Base-by-base conservation (phyloP, 345 rosid species). In the Nasturtium officinale region DNA sequence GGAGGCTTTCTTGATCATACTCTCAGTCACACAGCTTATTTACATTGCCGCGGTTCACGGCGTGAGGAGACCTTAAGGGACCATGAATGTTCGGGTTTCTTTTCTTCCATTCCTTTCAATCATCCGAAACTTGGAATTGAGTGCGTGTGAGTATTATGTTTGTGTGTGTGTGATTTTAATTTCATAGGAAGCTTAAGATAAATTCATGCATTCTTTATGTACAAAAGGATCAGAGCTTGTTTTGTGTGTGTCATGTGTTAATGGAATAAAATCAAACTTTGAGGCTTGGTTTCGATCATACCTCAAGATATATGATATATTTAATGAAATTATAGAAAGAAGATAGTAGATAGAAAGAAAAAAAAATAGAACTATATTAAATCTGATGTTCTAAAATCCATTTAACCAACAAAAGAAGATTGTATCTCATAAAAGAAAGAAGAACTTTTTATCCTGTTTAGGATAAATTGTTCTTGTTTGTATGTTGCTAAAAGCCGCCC, bases 1-100 rank as follows among this genome's bases (percentile, higher is more conserved):
- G 99, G 99, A 95, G 82, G 99, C 99, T 15, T 91, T 95, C 71
- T 9, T 86, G 65, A 89, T 95, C 79, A 95, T 95, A 71, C 93
- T 95, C 33, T 84, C 99, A 13, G 91, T 71, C 10, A 89, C 97
- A 17, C 97, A 95, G 81, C 93, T 95, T 18, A 58, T 91, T 1
- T 95, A 89, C 82, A 86, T 95, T 3, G 91, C 84, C 7, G 89
- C 88, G 18, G 88, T 95, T 75, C 93, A 89, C 20, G 88, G 82
- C 6, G 80, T 80, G 61, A 65, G 18, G 66, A 73, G 61, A 54
- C 59, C 71, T 56, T 78, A 68, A 67, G 57, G 32, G 60, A 32
- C 33, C 20, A 45, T 62, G 35, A 48, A 20, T 54, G 21, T 61
- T 63, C 0, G 45, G 20, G 38, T 45, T 69, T 51, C 6, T 61